Conservation (phyloP, 768 basidiomycete genomes). For the Mycena vitilis region DNA sequence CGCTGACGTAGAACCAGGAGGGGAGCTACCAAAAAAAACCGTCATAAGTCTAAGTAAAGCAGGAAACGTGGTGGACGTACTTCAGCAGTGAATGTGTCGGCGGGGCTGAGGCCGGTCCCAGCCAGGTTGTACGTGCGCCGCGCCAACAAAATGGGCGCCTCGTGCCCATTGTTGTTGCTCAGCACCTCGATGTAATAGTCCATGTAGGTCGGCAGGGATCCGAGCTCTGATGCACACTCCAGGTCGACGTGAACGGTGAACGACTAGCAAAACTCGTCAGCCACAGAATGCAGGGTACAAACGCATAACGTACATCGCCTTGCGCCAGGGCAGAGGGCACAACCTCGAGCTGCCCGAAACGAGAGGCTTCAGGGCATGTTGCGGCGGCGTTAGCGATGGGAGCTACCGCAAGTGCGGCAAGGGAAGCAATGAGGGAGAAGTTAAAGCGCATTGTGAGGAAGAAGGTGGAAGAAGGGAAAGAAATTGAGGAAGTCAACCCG, state of each 20-base stretch:
- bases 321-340: constrained; percentile 2
- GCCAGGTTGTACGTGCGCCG: constrained; percentile 5
- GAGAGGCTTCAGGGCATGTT: background rate
- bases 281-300: no score
- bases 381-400: background rate
- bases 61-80: background rate
- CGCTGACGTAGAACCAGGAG: constrained; percentile 6
- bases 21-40: background rate
- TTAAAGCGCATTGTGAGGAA: background rate
- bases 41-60: background rate
- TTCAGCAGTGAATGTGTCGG: background rate
- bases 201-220: constrained; percentile 21
- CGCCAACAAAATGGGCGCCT: constrained; percentile 12
- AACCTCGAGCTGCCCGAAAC: constrained; percentile 2
- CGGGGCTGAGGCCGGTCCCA: background rate
- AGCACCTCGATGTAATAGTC: constrained; percentile 24
- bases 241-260: constrained; percentile 19
- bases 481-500: no score
- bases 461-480: no score
- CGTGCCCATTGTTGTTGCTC: constrained; percentile 22
- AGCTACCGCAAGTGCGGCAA: background rate
- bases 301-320: constrained; percentile 1
- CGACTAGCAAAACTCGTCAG: background rate
- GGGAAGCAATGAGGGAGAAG: constrained; percentile 1
- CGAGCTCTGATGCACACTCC: background rate